Base-by-base conservation (phyloP, 140 eudicot species). In the Cichorium intybus region DNA sequence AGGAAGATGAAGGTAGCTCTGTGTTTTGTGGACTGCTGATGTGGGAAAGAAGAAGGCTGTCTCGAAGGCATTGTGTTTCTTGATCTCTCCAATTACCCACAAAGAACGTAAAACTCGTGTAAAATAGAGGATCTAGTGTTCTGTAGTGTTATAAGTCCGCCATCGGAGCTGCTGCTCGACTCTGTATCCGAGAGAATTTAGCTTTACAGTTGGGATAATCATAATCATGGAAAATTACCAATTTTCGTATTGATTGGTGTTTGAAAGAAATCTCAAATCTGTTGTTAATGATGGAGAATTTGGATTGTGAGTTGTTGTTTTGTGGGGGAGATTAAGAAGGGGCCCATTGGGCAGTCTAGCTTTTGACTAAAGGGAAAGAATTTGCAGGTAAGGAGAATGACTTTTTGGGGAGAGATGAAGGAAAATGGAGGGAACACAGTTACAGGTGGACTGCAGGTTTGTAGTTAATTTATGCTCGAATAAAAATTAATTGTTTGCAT, bases 61-160 rank as follows among this genome's bases (percentile, higher is more conserved):
- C 95, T 76, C 16, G 97, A 87, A 84, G 97, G 82, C 96, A 90
- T 91, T 58, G 52, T 72, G 68, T 41, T 14, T 39, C 33, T 28
- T 41, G 3, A 47, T 28, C 9, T 60, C 29, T 17, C n/a, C 6
- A 21, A 33, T 55, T 14, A 18, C 26, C 24, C 21, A 58, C 64
- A 58, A 27, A 4, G n/a, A 24, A 24, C 43, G 33, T 15, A 24
- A 62, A 63, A 47, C 29, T 66, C 2, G 69, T 34, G 50, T 0
- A 18, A 46, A 45, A 54, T 37, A 70, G 62, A 43, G 66, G 60
- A 57, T 49, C 54, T 71, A 55, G 60, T 27, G 75, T 58, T 45
- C 5, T 20, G 60, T 50, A 60, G 34, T 37, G 33, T 17, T 24
- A 24, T 11, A 22, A 26, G 39, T 45, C 48, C 62, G 72, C 62